These are phyloP conservation scores for Ophiostoma populinum DNA, from an alignment of 2,329 filamentous ascomycete genomes.

Conservation along the genomic window DNA sequence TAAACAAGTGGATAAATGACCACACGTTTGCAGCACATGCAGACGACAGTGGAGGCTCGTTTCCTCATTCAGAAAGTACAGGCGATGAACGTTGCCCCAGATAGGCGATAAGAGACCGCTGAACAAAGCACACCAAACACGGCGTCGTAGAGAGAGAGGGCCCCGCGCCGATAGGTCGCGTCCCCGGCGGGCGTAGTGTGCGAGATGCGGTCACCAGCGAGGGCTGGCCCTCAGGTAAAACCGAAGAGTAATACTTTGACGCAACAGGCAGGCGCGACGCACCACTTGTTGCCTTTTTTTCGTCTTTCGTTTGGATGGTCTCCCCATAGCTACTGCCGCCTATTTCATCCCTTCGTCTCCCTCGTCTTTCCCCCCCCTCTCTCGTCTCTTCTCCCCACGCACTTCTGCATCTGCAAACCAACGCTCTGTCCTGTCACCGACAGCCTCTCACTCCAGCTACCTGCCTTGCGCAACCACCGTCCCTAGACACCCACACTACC, in stretches of 20 bases:
- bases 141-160: background rate
- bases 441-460: background rate
- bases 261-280: background rate
- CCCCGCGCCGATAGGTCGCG: too few relatives aligned
- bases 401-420: background rate
- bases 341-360: background rate
- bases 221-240: too few relatives aligned
- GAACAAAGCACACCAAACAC: background rate
- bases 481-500: background rate
- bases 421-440: background rate
- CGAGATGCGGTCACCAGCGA: too few relatives aligned
- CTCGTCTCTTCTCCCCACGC: background rate
- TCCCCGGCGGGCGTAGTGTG: too few relatives aligned
- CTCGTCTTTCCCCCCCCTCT: background rate
- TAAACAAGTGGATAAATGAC: too few relatives aligned
- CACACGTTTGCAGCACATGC: background rate
- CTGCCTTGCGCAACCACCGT: background rate
- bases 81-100: background rate
- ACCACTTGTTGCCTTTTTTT: background rate
- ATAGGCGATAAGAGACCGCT: background rate
- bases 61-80: slow-evolving; percentile 8
- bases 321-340: background rate
- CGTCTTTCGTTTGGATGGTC: background rate
- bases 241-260: too few relatives aligned
- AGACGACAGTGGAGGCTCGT: background rate